Percentiles rank a stretch among this genome's conserved stretches.
These are phyloP conservation scores for Cryptococcus hybrid DNA, from an alignment of 1,284 basidiomycete species.

Conservation along the genomic window DNA sequence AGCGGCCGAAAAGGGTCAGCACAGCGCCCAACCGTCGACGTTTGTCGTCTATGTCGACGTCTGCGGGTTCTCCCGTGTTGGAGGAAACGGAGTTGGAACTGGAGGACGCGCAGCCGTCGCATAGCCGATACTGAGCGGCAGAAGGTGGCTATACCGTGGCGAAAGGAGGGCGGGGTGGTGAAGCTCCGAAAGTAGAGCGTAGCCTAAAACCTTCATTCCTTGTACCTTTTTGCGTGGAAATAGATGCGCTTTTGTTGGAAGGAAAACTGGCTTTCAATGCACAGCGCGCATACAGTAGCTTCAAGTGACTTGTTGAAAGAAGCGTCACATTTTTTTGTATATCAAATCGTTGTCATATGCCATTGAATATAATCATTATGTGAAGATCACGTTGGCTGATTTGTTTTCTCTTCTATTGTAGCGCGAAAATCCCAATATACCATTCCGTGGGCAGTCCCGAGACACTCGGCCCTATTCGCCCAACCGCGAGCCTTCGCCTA, in stretches of 20 bases:
- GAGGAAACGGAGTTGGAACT: slow-evolving; percentile 16
- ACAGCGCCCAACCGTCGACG: not conserved
- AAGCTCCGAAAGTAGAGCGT: slow-evolving; percentile 1
- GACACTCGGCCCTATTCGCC: slow-evolving; percentile 2
- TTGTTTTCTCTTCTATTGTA: not conserved
- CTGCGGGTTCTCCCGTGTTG: slow-evolving; percentile 13
- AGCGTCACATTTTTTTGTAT: not conserved
- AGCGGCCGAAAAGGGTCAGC: not conserved
- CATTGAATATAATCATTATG: not conserved
- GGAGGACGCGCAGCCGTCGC: slow-evolving; percentile 9
- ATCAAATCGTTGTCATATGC: not conserved
- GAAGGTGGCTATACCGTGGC: not conserved
- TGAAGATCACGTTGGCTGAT: not conserved
- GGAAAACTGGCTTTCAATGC: not conserved
- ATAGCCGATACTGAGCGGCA: slow-evolving; percentile 8
- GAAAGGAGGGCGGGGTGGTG: slow-evolving; percentile 5
- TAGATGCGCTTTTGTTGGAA: not conserved
- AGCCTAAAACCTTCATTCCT: not conserved
- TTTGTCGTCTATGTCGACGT: slow-evolving; percentile 8
- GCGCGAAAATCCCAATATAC: slow-evolving; percentile 14
- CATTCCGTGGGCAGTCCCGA: slow-evolving; percentile 5
- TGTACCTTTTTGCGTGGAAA: not conserved
- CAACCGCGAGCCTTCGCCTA: not conserved
- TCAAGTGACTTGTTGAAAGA: not conserved
- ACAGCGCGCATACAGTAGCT: not conserved